Evolutionary conservation across 257 asterid species (phyloP).

Genomic region (Anisodus tanguticus): DNA sequence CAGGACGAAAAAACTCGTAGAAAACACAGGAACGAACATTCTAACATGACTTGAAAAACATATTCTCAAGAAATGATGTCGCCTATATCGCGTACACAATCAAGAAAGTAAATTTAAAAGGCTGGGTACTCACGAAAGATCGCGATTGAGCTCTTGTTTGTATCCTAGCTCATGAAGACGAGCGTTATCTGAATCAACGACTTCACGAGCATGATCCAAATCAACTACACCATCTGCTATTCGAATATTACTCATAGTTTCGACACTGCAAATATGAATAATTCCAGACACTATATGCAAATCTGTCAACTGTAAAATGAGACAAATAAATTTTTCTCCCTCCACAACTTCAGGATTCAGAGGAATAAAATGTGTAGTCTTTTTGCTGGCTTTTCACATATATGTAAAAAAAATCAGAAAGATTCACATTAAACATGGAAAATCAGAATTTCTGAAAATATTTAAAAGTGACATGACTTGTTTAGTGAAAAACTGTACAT

Average conservation of each 20-base stretch:
- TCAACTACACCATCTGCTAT: not conserved
- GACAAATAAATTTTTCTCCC: not conserved
- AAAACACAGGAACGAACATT: not conserved
- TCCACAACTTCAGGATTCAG: not conserved
- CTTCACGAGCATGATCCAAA: not conserved
- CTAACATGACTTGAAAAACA: not conserved
- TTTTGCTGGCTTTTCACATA: not conserved
- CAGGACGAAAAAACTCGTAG: not conserved
- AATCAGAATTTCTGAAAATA: not conserved
- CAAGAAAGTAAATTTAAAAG: not conserved
- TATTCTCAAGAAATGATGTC: not conserved
- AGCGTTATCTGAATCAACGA: constrained; percentile 47
- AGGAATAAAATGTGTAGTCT: not conserved
- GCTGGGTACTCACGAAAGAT: constrained; percentile 38
- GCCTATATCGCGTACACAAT: not conserved
- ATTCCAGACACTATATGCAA: not conserved
- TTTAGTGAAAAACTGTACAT: not conserved
- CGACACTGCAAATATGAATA: not conserved
- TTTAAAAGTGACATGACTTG: not conserved
- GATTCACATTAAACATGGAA: not conserved
- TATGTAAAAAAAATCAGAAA: not conserved
- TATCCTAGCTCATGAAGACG: constrained; percentile 61
- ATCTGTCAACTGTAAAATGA: not conserved
- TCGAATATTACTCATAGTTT: not conserved
- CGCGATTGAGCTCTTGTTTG: constrained; percentile 55